These are phyloP conservation scores for Friedmanniomyces simplex DNA, from an alignment of 495 filamentous ascomycete species.

Conservation along the genomic window DNA sequence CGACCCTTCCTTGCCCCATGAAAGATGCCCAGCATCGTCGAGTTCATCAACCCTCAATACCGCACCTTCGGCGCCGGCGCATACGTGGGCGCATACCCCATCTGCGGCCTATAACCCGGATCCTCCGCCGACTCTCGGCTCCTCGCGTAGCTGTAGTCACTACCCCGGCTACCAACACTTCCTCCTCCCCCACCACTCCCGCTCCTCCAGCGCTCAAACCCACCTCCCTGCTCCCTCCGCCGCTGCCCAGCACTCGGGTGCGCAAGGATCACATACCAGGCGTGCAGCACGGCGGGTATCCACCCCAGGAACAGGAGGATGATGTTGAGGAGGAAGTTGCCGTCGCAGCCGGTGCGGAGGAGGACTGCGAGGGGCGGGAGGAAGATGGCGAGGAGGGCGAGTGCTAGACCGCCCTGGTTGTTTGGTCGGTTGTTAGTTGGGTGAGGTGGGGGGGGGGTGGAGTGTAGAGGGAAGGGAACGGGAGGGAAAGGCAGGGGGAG, in stretches of 20 bases:
- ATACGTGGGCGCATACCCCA: neutral
- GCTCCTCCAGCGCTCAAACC: too few relatives aligned
- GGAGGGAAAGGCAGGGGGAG: too few relatives aligned
- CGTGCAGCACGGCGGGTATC: conserved; percentile 15
- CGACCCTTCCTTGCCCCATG: neutral
- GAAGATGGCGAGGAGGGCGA: conserved; percentile 78
- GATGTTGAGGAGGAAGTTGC: conserved; percentile 78
- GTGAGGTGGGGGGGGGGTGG: too few relatives aligned
- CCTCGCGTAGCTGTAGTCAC: neutral
- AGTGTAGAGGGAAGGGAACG: too few relatives aligned
- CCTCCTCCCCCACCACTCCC: too few relatives aligned
- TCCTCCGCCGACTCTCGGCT: neutral
- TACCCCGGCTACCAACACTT: neutral
- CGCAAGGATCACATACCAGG: conserved; percentile 11
- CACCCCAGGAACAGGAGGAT: conserved; percentile 51
- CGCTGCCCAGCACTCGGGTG: neutral
- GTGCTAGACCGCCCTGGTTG: conserved; percentile 73
- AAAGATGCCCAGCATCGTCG: neutral
- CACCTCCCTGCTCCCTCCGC: neutral
- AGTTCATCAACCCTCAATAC: neutral
- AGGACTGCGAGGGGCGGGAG: conserved; percentile 84
- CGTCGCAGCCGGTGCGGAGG: conserved; percentile 70
- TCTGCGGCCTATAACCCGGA: neutral
- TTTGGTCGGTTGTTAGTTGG: too few relatives aligned
- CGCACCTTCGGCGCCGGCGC: neutral